Percentiles rank a stretch among this genome's conserved stretches.
Conservation (phyloP, 306 rosid genomes). For the Acmispon strigosus region DNA sequence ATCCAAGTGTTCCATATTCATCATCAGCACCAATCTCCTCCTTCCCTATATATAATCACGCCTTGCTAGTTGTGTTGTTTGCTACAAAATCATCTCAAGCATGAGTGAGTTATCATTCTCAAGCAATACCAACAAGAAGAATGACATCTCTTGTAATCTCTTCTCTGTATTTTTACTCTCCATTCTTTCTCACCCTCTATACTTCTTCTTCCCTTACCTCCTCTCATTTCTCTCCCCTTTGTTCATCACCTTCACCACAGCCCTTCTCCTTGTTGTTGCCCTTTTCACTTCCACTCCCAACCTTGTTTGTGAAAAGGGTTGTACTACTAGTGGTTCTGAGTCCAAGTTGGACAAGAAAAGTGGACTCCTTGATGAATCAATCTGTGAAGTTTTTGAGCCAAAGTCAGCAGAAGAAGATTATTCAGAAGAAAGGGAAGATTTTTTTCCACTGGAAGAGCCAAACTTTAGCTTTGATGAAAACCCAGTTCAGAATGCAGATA, state of each 20-base stretch:
- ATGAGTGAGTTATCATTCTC: too few relatives aligned
- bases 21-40: slow-evolving; percentile 35
- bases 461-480: neutral
- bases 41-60: slow-evolving; percentile 76
- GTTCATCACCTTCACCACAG: slow-evolving; percentile 44
- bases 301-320: slow-evolving; percentile 22
- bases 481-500: too few relatives aligned
- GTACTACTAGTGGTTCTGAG: slow-evolving; percentile 6
- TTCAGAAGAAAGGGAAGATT: neutral
- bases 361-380: slow-evolving; percentile 50
- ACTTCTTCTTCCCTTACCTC: slow-evolving; percentile 79
- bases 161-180: slow-evolving; percentile 40
- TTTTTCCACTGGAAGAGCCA: neutral
- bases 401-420: slow-evolving; percentile 31
- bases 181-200: slow-evolving; percentile 74
- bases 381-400: slow-evolving; percentile 31
- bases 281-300: slow-evolving; percentile 50
- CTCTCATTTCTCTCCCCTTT: slow-evolving; percentile 85
- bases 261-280: slow-evolving; percentile 54
- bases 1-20: slow-evolving; percentile 23
- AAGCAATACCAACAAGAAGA: neutral
- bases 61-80: slow-evolving; percentile 21
- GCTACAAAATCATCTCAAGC: neutral
- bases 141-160: slow-evolving; percentile 32
- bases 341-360: slow-evolving; percentile 30